phyloP scores from a whole-genome alignment of 352 stramenopile genomes.

The Phytophthora cactorum region DNA sequence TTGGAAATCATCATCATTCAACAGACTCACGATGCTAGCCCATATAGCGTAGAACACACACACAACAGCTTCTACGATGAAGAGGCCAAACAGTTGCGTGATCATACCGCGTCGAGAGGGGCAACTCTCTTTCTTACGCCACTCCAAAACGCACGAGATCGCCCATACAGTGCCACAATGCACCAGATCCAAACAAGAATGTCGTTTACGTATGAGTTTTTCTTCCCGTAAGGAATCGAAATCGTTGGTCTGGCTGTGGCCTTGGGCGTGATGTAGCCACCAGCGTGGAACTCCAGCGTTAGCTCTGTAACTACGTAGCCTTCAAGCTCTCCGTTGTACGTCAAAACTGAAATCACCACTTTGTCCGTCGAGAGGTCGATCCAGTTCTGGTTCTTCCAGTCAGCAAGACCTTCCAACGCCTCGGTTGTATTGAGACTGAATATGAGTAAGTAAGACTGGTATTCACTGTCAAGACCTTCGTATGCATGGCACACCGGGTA shows the following conservation, averaged over 20 bases:
- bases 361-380: constrained; percentile 37
- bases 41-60: constrained; percentile 52
- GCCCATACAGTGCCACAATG: constrained; percentile 11
- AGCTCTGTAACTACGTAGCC: constrained; percentile 43
- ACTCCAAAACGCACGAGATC: constrained; percentile 5
- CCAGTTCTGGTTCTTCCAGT: constrained; percentile 36
- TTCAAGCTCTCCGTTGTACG: constrained; percentile 55
- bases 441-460: constrained; percentile 27
- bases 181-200: constrained; percentile 30
- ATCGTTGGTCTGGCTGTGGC: constrained; percentile 26
- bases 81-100: constrained; percentile 5
- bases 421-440: constrained; percentile 38
- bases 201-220: constrained; percentile 18
- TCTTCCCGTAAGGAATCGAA: constrained; percentile 32
- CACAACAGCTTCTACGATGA: constrained; percentile 20
- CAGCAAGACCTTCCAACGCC: constrained; percentile 19
- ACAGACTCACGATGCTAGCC: constrained; percentile 40
- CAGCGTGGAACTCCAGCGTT: constrained; percentile 35
- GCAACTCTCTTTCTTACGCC: constrained; percentile 13
- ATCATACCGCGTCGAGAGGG: constrained; percentile 14
- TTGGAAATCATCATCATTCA: constrained; percentile 41
- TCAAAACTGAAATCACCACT: constrained; percentile 43
- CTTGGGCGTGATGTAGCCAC: constrained; percentile 36
- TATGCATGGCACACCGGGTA: constrained; percentile 47
- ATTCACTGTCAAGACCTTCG: constrained; percentile 16